phyloP scores from a whole-genome alignment of 73 alveolate species.

The Tetrahymena borealis region DNA sequence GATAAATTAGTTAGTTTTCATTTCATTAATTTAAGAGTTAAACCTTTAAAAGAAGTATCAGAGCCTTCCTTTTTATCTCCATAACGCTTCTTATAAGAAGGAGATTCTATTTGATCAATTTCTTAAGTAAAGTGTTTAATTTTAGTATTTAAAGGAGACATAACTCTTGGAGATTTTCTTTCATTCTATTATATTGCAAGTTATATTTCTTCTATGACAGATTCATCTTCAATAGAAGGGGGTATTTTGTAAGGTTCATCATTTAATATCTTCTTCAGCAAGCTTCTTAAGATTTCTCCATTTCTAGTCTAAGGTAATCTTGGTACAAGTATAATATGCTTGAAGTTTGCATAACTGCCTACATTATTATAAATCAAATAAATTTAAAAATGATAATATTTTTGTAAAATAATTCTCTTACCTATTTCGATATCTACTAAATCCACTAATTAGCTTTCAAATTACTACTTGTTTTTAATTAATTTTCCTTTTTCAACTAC shows the following conservation, averaged over 20 bases:
- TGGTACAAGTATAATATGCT: conserved; percentile 67
- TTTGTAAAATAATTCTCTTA: not conserved
- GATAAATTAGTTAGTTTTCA: not conserved
- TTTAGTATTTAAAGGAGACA: not conserved
- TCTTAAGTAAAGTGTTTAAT: not conserved
- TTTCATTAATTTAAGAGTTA: not conserved
- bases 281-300: conserved; percentile 87
- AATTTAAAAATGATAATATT: not conserved
- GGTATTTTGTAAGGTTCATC: conserved; percentile 4
- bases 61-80: not conserved
- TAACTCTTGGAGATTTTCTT: not conserved
- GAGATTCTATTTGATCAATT: not conserved
- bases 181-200: not conserved
- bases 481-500: conserved; percentile 67
- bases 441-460: conserved; percentile 50
- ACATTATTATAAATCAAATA: not conserved
- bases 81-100: not conserved
- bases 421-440: conserved; percentile 57
- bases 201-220: not conserved
- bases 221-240: not conserved
- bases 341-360: conserved; percentile 88
- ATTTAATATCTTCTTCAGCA: conserved; percentile 63
- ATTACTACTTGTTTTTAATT: conserved; percentile 9
- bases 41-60: not conserved
- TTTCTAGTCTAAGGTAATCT: conserved; percentile 95